A percentile compares a stretch with the other conserved stretches of the same genome.
These are phyloP conservation scores for Infundibulicybe gibba DNA, from an alignment of 768 basidiomycete genomes.

Conservation along the genomic window DNA sequence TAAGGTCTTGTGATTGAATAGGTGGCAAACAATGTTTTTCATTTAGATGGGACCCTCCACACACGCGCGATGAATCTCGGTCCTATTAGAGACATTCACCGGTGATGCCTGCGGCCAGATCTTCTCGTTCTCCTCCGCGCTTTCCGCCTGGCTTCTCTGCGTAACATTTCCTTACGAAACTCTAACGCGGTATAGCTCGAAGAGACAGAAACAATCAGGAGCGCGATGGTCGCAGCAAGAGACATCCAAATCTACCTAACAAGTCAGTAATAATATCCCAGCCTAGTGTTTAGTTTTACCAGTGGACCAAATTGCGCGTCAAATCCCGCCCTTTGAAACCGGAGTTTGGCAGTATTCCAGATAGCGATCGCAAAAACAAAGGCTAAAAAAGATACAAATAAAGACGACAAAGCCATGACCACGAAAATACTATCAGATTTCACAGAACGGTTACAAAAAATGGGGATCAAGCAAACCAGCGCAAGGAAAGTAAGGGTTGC, in stretches of 20 bases:
- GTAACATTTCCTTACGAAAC: neutral
- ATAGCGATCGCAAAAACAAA: conserved; percentile 36
- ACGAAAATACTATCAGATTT: conserved; percentile 23
- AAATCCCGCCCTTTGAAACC: conserved; percentile 28
- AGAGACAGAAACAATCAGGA: conserved; percentile 17
- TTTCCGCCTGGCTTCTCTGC: neutral
- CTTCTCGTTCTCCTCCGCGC: too few species aligned
- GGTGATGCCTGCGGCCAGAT: too few species aligned
- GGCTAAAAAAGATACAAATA: conserved; percentile 23
- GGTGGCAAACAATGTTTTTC: too few species aligned
- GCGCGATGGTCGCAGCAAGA: conserved; percentile 23
- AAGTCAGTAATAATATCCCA: neutral
- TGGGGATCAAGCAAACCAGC: conserved; percentile 23
- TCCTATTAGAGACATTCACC: too few species aligned
- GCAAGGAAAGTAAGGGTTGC: conserved; percentile 25
- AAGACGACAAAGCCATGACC: conserved; percentile 21
- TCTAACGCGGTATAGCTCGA: conserved; percentile 2
- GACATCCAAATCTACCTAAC: conserved; percentile 29
- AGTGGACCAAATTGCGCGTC: conserved; percentile 30
- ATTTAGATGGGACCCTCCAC: too few species aligned
- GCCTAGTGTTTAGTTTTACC: conserved; percentile 17
- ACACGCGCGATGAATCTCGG: too few species aligned
- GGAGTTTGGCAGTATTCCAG: conserved; percentile 25
- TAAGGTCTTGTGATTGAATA: too few species aligned
- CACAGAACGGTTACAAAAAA: conserved; percentile 14